Base-by-base conservation (phyloP, 2,329 filamentous ascomycete genomes). In the Aspergillus clavatus region DNA sequence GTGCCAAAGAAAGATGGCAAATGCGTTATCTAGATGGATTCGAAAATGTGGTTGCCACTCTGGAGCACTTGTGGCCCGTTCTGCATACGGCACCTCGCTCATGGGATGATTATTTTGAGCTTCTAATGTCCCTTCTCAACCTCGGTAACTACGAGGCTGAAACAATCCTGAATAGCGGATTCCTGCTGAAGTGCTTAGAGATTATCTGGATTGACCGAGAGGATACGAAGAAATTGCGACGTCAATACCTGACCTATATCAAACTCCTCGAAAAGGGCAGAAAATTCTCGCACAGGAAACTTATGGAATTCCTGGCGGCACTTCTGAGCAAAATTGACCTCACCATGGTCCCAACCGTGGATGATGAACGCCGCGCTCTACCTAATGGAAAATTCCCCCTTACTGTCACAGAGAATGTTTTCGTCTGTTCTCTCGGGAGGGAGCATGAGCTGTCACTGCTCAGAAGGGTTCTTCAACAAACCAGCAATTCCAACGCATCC, bases 41-140 rank as follows among this genome's bases (percentile, higher is more conserved):
- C 36, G 57, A 65, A 38, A 55, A 50, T 31, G 49, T 69, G 22
- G 54, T 82, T 31, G 55, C 58, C 14, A 67, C 80, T 18, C 72
- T 89, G 40, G 69, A 73, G 23, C 63, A 73, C 18, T 63, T 87
- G 3, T 88, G 81, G 79, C 69, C 76, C 3, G 71, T 68, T n/a
- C 81, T 89, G 45, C 81, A 87, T 48, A 65, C 71, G 2, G 72
- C 77, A 37, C 70, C 81, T 22, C 79, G 82, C 45, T 78, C 85
- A 3, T 93, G 87, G 87, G 79, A 83, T 33, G 86, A 91, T 57
- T 84, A 84, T 46, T 91, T 91, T 60, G 77, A 78, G 10, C 75
- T 86, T n/a, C 72, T 90, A 50, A 60, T 78, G n/a, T 71, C 71
- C n/a, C 84, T 90, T 59, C 80, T 81, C 11, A 73, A 71, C 37